Evolutionary conservation across 805 yeast genomes (phyloP).

Genomic region (Schwanniomyces occidentalis): DNA sequence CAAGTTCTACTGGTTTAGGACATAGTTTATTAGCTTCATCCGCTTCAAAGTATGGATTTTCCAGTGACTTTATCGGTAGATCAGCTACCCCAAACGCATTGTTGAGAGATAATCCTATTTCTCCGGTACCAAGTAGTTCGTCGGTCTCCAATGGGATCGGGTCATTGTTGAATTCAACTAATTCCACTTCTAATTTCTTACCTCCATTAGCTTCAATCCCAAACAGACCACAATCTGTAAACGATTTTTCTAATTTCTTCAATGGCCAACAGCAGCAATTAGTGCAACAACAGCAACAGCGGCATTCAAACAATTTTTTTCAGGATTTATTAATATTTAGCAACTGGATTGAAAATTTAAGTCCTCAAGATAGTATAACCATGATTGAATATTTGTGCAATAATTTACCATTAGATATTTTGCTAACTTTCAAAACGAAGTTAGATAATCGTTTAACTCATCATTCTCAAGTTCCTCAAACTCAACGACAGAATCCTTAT

Average conservation of each 20-base stretch:
- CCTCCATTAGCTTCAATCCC: conserved; percentile 31
- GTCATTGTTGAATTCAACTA: conserved; percentile 21
- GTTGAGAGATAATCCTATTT: conserved; percentile 20
- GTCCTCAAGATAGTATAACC: conserved; percentile 51
- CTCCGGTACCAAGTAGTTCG: conserved; percentile 16
- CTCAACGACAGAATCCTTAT: conserved; percentile 3
- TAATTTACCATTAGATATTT: conserved; percentile 51
- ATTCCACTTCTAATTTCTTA: conserved; percentile 25
- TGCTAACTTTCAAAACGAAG: conserved; percentile 49
- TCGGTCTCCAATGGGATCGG: conserved; percentile 20
- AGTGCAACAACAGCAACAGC: conserved; percentile 11
- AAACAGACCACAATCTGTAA: conserved; percentile 43
- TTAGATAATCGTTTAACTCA: conserved; percentile 39
- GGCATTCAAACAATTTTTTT: conserved; percentile 37
- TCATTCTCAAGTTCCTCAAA: conserved; percentile 3
- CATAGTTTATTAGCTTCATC: conserved; percentile 16
- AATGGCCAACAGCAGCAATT: conserved; percentile 13
- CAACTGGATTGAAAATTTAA: conserved; percentile 51
- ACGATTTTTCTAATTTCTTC: conserved; percentile 33
- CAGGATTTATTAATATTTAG: conserved; percentile 52
- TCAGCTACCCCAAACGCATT: conserved; percentile 12
- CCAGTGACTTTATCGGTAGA: conserved; percentile 9
- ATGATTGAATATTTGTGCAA: conserved; percentile 56
- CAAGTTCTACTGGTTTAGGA: conserved; percentile 4
- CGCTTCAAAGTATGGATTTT: conserved; percentile 12